phyloP scores from a whole-genome alignment of 2,329 filamentous ascomycete genomes.

The Fusarium keratoplasticum region DNA sequence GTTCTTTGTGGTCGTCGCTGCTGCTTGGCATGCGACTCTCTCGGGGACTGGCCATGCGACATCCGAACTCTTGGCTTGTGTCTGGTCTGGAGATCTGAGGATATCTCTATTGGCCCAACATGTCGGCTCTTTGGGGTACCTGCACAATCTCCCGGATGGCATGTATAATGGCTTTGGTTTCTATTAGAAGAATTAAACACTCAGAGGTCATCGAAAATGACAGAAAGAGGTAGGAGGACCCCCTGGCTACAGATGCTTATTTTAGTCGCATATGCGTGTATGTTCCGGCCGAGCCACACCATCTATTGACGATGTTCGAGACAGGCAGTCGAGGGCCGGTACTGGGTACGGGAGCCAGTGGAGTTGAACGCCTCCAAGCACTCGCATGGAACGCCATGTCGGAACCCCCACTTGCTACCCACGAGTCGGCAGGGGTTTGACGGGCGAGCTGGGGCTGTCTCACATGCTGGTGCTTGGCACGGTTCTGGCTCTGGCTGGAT shows the following conservation, averaged over 20 bases:
- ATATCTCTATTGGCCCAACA: background rate
- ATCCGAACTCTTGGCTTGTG: constrained; percentile 4
- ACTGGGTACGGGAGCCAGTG: constrained; percentile 27
- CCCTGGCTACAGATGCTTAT: constrained; percentile 42
- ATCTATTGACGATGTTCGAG: constrained; percentile 30
- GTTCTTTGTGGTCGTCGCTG: constrained; percentile 2
- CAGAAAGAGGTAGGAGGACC: constrained; percentile 23
- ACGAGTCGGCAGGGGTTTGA: constrained; percentile 39
- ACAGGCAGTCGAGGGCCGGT: constrained; percentile 27
- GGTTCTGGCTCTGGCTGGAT: background rate
- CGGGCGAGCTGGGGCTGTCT: constrained; percentile 25
- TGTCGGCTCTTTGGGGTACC: background rate
- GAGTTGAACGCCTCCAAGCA: constrained; percentile 35
- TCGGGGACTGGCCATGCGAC: constrained; percentile 14
- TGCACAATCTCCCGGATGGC: background rate
- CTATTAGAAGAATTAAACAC: constrained; percentile 42
- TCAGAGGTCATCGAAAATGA: constrained; percentile 28
- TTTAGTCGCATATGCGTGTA: constrained; percentile 40
- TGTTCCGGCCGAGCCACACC: constrained; percentile 23
- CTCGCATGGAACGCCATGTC: constrained; percentile 42
- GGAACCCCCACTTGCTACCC: constrained; percentile 42
- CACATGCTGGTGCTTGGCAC: constrained; percentile 29
- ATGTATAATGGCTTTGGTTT: constrained; percentile 23
- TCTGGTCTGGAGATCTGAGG: background rate
- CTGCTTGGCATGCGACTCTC: constrained; percentile 11